A percentile compares a stretch with the other conserved stretches of the same genome.
Evolutionary conservation across 1,139 yeast species (phyloP).

Genomic region (Suhomyces bribrorum): DNA sequence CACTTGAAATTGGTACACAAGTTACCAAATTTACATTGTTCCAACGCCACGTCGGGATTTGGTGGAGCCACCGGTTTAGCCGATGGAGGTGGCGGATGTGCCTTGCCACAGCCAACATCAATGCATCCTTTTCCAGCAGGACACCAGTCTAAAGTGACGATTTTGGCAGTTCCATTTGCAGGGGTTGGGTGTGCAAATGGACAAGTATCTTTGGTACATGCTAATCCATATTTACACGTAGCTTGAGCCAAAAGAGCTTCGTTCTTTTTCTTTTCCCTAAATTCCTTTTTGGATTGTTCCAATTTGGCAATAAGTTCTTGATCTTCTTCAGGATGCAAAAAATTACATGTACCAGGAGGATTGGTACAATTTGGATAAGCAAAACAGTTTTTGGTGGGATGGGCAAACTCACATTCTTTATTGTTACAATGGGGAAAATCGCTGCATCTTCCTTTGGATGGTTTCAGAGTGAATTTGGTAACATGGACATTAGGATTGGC

Average conservation of each 20-base stretch:
- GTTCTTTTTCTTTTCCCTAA: constrained; percentile 40
- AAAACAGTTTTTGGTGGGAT: constrained; percentile 76
- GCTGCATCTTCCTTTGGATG: constrained; percentile 67
- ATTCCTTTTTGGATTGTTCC: constrained; percentile 58
- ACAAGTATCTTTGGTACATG: constrained; percentile 76
- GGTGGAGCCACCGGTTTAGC: constrained; percentile 30
- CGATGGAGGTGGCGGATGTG: constrained; percentile 74
- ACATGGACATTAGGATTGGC: constrained; percentile 23
- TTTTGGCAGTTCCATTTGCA: constrained; percentile 71
- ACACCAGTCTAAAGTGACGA: constrained; percentile 75
- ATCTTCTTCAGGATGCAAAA: constrained; percentile 82
- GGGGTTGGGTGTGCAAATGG: constrained; percentile 93
- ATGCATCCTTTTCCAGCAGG: constrained; percentile 64
- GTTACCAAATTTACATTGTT: constrained; percentile 78
- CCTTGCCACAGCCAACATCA: constrained; percentile 62
- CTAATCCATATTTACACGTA: constrained; percentile 72
- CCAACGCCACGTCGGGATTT: constrained; percentile 55
- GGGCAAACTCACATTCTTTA: constrained; percentile 69
- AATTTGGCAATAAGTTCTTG: constrained; percentile 66
- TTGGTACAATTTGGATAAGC: constrained; percentile 80
- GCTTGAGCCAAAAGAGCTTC: constrained; percentile 29
- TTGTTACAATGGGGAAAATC: constrained; percentile 77
- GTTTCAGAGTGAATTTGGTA: constrained; percentile 26
- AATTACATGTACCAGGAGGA: constrained; percentile 80
- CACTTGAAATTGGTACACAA: constrained; percentile 77